These are phyloP conservation scores for Eutypa lata DNA, from an alignment of 2,329 filamentous ascomycete genomes.

Conservation along the genomic window DNA sequence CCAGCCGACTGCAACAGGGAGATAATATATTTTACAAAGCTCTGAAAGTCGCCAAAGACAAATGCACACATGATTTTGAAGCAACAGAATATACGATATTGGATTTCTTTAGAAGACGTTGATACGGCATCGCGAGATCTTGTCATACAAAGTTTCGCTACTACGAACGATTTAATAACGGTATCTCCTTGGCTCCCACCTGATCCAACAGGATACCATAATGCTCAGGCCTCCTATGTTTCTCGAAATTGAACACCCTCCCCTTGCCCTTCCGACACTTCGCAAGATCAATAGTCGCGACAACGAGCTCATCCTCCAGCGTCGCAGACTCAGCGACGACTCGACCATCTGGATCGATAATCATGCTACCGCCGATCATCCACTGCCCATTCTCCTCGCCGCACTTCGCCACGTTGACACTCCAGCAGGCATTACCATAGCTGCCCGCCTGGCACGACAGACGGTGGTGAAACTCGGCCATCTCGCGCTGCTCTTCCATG, in stretches of 20 bases:
- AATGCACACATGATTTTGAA: too few species aligned
- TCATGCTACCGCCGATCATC: slow-evolving; percentile 46
- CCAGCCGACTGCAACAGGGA: too few species aligned
- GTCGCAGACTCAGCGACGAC: slow-evolving; percentile 47
- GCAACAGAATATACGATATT: too few species aligned
- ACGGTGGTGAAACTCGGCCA: slow-evolving; percentile 50
- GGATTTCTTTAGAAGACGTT: too few species aligned
- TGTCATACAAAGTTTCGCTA: too few species aligned
- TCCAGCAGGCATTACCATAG: slow-evolving; percentile 52
- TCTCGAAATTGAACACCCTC: slow-evolving; percentile 43
- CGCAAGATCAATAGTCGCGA: slow-evolving; percentile 47
- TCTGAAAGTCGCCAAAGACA: too few species aligned
- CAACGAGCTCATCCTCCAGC: slow-evolving; percentile 46
- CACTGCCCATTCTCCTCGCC: slow-evolving; percentile 47
- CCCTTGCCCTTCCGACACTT: slow-evolving; percentile 45
- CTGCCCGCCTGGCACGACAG: slow-evolving; percentile 49
- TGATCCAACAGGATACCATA: slow-evolving; percentile 38
- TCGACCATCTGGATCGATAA: slow-evolving; percentile 45
- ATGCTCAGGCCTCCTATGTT: slow-evolving; percentile 41
- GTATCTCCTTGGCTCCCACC: slow-evolving; percentile 32
- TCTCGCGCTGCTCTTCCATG: slow-evolving; percentile 39
- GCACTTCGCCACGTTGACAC: slow-evolving; percentile 45
- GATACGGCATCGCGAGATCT: too few species aligned
- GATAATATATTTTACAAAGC: too few species aligned
- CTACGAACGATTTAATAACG: slow-evolving; percentile 11